phyloP scores from a whole-genome alignment of 202 grass and related monocot species.

The Panicum virgatum region DNA sequence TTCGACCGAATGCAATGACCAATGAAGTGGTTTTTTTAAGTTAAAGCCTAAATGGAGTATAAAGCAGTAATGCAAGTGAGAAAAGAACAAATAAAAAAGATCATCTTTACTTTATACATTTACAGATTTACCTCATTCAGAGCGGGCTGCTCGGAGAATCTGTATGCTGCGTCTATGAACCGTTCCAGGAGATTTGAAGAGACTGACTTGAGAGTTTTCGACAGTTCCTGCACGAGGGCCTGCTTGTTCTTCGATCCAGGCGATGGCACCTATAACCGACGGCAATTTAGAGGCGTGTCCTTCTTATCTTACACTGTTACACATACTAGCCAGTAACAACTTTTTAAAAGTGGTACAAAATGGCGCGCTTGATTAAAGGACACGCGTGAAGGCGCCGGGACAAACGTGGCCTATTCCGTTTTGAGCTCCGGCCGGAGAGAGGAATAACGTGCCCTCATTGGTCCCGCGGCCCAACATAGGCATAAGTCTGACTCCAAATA shows the following conservation, averaged over 20 bases:
- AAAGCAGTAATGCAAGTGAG: background rate
- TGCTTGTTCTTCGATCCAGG: slow-evolving; percentile 24
- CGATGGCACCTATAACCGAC: background rate
- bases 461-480: no score
- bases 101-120: no score
- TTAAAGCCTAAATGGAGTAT: background rate
- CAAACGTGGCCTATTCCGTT: background rate
- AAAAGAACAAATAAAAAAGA: background rate
- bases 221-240: background rate
- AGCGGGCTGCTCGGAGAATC: slow-evolving; percentile 25
- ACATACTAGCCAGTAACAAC: no score
- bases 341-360: no score
- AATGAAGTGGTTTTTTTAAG: background rate
- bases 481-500: no score
- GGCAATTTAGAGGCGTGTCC: background rate
- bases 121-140: slow-evolving; percentile 42
- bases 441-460: no score
- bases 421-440: background rate
- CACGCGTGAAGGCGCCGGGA: no score
- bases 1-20: background rate
- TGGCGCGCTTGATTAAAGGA: no score
- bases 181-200: slow-evolving; percentile 4
- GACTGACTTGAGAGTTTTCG: background rate
- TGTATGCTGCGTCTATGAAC: slow-evolving; percentile 26
- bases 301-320: background rate